phyloP scores from a whole-genome alignment of 2,329 filamentous ascomycete species.

The Exophiala mesophila region DNA sequence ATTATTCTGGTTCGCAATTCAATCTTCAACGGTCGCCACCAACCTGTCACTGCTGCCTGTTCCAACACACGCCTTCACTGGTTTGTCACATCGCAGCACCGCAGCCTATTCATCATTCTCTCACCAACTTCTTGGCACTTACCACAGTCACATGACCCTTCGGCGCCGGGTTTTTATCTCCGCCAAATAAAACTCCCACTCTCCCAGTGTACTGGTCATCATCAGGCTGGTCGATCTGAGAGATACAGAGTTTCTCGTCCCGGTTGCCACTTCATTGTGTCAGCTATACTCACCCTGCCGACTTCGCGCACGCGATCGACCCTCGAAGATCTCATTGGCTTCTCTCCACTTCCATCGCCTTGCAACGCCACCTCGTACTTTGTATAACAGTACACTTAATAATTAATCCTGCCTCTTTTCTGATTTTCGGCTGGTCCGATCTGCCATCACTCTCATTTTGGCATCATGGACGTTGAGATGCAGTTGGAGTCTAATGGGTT shows the following conservation, averaged over 20 bases:
- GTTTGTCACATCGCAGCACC: not conserved
- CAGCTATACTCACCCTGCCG: constrained; percentile 16
- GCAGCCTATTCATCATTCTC: not conserved
- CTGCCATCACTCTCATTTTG: constrained; percentile 9
- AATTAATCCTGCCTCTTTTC: constrained; percentile 12
- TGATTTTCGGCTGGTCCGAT: constrained; percentile 22
- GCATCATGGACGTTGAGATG: constrained; percentile 26
- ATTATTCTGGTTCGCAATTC: too few relatives aligned
- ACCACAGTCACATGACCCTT: constrained; percentile 11
- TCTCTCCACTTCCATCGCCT: constrained; percentile 7
- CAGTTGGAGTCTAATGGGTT: constrained; percentile 26
- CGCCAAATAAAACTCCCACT: not conserved
- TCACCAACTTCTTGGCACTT: constrained; percentile 2
- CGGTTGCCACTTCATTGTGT: constrained; percentile 28
- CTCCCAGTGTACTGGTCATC: not conserved
- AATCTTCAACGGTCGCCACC: not conserved
- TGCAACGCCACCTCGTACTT: constrained; percentile 9
- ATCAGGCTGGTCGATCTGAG: not conserved
- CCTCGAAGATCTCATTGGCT: constrained; percentile 9
- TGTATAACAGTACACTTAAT: constrained; percentile 19
- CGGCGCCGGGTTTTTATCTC: too few relatives aligned
- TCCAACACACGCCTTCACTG: not conserved
- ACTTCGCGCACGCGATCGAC: constrained; percentile 1
- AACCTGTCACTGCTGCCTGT: not conserved
- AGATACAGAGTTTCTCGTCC: not conserved